phyloP scores from a whole-genome alignment of 148 eudicot genomes.

The Simmondsia chinensis region DNA sequence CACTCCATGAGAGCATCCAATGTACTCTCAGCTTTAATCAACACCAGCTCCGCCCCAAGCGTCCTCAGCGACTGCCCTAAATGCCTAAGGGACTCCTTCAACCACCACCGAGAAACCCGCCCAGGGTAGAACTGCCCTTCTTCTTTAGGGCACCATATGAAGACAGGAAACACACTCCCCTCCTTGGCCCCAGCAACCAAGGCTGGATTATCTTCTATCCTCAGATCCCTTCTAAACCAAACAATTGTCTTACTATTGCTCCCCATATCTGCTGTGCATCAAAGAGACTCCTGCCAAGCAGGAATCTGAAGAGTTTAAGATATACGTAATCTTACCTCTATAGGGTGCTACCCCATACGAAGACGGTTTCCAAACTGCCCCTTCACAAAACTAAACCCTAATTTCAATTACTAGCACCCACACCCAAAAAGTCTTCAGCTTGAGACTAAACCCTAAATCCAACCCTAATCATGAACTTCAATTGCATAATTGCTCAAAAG shows the following conservation, averaged over 20 bases:
- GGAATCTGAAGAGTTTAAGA: no score
- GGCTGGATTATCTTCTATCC: slow-evolving; percentile 96
- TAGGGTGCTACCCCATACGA: no score
- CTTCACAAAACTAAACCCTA: no score
- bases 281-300: no score
- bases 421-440: no score
- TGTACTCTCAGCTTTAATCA: slow-evolving; percentile 65
- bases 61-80: slow-evolving; percentile 65
- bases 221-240: slow-evolving; percentile 97
- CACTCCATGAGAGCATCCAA: slow-evolving; percentile 67
- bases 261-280: slow-evolving; percentile 35
- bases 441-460: no score
- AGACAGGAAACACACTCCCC: slow-evolving; percentile 67
- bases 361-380: no score
- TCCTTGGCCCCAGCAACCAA: slow-evolving; percentile 83
- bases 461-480: no score
- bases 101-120: slow-evolving; percentile 98
- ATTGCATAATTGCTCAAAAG: no score
- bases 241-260: slow-evolving; percentile 52
- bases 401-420: no score
- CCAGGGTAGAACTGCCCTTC: slow-evolving; percentile 93
- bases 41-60: slow-evolving; percentile 62
- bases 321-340: no score
- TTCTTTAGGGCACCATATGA: slow-evolving; percentile 93
- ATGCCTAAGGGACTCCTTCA: slow-evolving; percentile 74